Evolutionary conservation across 768 basidiomycete genomes (phyloP), one percentile per base, ranked within the genome.

Genomic region (Tulasnella calospora): DNA sequence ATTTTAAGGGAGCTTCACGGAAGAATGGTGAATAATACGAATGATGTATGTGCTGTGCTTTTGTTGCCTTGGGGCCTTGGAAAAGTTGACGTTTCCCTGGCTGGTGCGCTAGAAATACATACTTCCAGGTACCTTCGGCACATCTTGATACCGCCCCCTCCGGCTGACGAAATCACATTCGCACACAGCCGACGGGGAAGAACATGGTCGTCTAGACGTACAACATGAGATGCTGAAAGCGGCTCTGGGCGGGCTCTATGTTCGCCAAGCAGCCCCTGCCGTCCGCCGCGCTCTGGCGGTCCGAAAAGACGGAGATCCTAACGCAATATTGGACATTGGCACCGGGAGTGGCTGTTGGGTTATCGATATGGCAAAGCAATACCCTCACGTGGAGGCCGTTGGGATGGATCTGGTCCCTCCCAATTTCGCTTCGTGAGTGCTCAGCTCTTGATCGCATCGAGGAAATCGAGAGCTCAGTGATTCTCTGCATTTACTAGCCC

Each of bases 341-440:
- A 76, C 75, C 13, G 75, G 75, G 3, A 55, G 46, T 27, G 75
- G 75, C 51, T 36, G 33, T 38, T 76, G 75, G 75, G 73, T 44
- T 33, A 74, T 74, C 15, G 73, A 74, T 9, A 74, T 74, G 73
- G 73, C 44, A 13, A 27, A 55, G 33, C 46, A 47, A 8, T 74
- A 47, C 46, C 73, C 73, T 21, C 73, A 74, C 35, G 73, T 35
- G 33, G 73, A 74, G n/a, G 73, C 44, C 8, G 21, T 74, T 35
- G 73, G 73, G 41, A 21, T 74, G 73, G 73, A 74, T 35, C 46
- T 74, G 9, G 73, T 27, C 12, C 73, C 73, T 27, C 44, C 73
- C 4, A 74, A 74, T 21, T 33, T 47, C n/a, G 74, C 17, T 73
- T 73, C 72, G 72, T 73, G 72, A 73, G 72, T 73, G 0, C 23